A percentile compares a stretch with the other conserved stretches of the same genome.
phyloP scores from a whole-genome alignment of 192 early-diverging fungal species.

The Coemansia javaensis region DNA sequence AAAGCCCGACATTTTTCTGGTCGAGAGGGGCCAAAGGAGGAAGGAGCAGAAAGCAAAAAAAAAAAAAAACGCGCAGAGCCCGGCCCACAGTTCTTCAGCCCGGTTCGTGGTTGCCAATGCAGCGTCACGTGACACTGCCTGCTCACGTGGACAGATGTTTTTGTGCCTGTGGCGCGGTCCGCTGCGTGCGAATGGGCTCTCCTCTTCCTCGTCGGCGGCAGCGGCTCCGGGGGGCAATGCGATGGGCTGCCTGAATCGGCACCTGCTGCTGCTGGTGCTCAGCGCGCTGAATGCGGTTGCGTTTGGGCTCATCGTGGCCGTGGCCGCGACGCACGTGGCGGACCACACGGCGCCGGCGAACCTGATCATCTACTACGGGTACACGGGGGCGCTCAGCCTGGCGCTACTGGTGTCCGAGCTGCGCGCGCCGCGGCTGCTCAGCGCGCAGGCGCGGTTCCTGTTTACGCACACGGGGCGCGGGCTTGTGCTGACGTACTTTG shows the following conservation, averaged over 20 bases:
- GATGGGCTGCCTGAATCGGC: slow-evolving; percentile 43
- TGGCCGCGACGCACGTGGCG: slow-evolving; percentile 39
- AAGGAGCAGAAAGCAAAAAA: too few species aligned
- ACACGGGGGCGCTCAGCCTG: slow-evolving; percentile 46
- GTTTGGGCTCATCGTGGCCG: slow-evolving; percentile 36
- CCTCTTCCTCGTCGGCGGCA: background rate
- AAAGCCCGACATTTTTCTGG: slow-evolving; percentile 25
- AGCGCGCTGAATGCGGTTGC: slow-evolving; percentile 47
- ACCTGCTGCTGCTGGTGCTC: slow-evolving; percentile 43
- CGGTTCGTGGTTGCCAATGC: too few species aligned
- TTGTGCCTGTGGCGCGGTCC: too few species aligned
- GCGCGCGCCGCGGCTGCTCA: slow-evolving; percentile 37
- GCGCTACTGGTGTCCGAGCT: slow-evolving; percentile 52
- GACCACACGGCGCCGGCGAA: slow-evolving; percentile 42
- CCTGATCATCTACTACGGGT: slow-evolving; percentile 50
- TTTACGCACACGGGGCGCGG: slow-evolving; percentile 57
- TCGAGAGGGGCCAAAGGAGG: too few species aligned
- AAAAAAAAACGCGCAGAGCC: too few species aligned
- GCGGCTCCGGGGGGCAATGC: slow-evolving; percentile 7
- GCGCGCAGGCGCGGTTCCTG: slow-evolving; percentile 51
- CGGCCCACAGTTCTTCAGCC: too few species aligned
- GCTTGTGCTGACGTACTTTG: slow-evolving; percentile 56
- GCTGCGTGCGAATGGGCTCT: too few species aligned
- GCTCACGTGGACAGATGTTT: too few species aligned
- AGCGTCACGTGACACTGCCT: too few species aligned